phyloP scores from a whole-genome alignment of 352 stramenopile genomes.

The Phytophthora fragariae region DNA sequence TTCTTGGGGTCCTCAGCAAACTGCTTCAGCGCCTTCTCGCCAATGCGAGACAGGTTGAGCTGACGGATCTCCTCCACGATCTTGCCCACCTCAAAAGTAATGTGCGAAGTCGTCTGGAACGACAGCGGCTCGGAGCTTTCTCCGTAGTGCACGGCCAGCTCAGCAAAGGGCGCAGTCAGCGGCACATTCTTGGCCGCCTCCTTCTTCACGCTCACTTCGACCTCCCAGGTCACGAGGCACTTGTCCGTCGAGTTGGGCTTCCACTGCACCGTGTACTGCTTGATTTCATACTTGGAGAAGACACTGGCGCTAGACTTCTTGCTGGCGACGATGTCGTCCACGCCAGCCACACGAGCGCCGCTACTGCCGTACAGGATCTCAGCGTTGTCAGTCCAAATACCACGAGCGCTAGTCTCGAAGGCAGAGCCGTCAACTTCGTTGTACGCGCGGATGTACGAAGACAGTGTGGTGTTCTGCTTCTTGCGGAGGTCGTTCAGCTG shows the following conservation, averaged over 20 bases:
- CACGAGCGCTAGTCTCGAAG: conserved; percentile 63
- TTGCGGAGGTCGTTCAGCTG: conserved; percentile 83
- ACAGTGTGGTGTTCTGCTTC: conserved; percentile 82
- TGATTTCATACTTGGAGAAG: conserved; percentile 85
- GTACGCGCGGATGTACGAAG: conserved; percentile 76
- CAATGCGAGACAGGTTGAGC: conserved; percentile 71
- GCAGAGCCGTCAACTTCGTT: conserved; percentile 59
- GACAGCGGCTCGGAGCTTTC: conserved; percentile 58
- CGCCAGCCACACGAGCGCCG: conserved; percentile 51
- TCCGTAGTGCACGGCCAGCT: conserved; percentile 60
- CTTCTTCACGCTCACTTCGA: conserved; percentile 65
- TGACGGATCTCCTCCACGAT: conserved; percentile 85
- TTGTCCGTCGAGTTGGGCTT: conserved; percentile 73
- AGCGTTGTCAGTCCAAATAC: conserved; percentile 70
- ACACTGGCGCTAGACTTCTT: conserved; percentile 68
- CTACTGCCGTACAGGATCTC: conserved; percentile 75
- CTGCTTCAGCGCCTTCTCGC: conserved; percentile 55
- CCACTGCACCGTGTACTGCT: conserved; percentile 85
- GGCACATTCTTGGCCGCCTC: conserved; percentile 63
- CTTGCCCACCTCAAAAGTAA: conserved; percentile 83
- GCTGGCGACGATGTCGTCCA: conserved; percentile 68
- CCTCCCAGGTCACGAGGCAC: conserved; percentile 78
- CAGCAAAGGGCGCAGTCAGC: conserved; percentile 69
- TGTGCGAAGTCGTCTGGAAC: conserved; percentile 79
- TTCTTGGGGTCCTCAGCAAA: conserved; percentile 68